Evolutionary conservation across 169 alveolate species (phyloP).

Genomic region (Babesia microti): DNA sequence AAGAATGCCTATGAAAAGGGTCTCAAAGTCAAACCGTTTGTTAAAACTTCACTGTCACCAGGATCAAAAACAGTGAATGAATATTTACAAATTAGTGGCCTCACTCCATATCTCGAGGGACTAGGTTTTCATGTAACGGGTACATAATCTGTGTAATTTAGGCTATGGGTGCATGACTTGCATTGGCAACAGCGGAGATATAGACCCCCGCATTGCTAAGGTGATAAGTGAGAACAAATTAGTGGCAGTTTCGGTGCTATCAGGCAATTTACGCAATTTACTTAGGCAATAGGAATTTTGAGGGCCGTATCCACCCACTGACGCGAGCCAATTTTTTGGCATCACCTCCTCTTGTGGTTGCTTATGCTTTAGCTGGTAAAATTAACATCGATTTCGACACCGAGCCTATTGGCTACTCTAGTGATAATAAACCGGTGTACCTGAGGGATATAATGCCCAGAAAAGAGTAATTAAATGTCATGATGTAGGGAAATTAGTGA

Average conservation of each 20-base stretch:
- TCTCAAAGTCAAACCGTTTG: conserved; percentile 77
- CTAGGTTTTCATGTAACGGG: conserved; percentile 89
- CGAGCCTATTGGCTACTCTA: conserved; percentile 78
- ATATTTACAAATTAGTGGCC: conserved; percentile 68
- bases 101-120: conserved; percentile 71
- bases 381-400: conserved; percentile 80
- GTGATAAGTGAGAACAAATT: conserved; percentile 76
- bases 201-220: conserved; percentile 81
- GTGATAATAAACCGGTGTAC: conserved; percentile 65
- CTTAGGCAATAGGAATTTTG: conserved; percentile 92
- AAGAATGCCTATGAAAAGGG: conserved; percentile 85
- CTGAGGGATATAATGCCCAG: conserved; percentile 86
- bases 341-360: conserved; percentile 93
- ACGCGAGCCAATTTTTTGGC: conserved; percentile 92
- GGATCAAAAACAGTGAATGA: conserved; percentile 70
- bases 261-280: too few relatives aligned
- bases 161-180: conserved; percentile 98
- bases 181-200: conserved; percentile 91
- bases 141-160: too few relatives aligned
- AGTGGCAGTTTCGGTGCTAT: conserved; percentile 85
- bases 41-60: conserved; percentile 89
- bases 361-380: conserved; percentile 89
- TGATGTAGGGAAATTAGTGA: conserved; percentile 63
- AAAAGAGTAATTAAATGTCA: too few relatives aligned
- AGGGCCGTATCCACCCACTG: conserved; percentile 89